Evolutionary conservation across 305 asterid genomes (phyloP).

Genomic region (Ajuga reptans): DNA sequence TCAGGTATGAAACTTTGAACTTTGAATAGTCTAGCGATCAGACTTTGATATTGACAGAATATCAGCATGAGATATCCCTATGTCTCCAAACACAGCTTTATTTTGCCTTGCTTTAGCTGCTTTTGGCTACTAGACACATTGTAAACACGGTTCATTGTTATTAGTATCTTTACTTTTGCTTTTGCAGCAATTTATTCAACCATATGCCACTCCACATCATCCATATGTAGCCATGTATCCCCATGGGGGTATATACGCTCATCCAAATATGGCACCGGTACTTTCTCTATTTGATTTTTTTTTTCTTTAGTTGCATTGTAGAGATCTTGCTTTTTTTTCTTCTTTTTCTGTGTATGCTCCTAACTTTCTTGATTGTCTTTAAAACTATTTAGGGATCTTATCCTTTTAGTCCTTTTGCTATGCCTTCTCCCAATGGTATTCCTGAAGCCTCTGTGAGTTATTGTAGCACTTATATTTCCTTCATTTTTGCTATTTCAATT

Average conservation of each 20-base stretch:
- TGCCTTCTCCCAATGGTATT: constrained; percentile 83
- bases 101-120: neutral
- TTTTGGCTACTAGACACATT: neutral
- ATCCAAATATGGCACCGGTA: constrained; percentile 94
- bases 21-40: neutral
- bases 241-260: constrained; percentile 81
- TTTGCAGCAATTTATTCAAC: constrained; percentile 77
- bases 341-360: neutral
- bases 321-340: neutral
- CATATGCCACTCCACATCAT: constrained; percentile 88
- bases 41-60: neutral
- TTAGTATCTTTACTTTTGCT: constrained; percentile 16
- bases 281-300: neutral
- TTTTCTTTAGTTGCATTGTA: neutral
- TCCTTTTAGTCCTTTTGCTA: constrained; percentile 80
- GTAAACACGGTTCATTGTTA: neutral
- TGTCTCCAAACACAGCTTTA: neutral
- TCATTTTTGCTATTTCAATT: neutral
- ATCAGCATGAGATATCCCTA: neutral
- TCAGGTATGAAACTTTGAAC: constrained; percentile 45
- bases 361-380: constrained; percentile 17
- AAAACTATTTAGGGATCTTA: constrained; percentile 64
- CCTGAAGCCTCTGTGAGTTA: constrained; percentile 73
- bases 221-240: constrained; percentile 98
- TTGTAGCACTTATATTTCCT: constrained; percentile 18